These are phyloP conservation scores for Mortierella polycephala DNA, from an alignment of 371 early-diverging fungal species.

Conservation along the genomic window DNA sequence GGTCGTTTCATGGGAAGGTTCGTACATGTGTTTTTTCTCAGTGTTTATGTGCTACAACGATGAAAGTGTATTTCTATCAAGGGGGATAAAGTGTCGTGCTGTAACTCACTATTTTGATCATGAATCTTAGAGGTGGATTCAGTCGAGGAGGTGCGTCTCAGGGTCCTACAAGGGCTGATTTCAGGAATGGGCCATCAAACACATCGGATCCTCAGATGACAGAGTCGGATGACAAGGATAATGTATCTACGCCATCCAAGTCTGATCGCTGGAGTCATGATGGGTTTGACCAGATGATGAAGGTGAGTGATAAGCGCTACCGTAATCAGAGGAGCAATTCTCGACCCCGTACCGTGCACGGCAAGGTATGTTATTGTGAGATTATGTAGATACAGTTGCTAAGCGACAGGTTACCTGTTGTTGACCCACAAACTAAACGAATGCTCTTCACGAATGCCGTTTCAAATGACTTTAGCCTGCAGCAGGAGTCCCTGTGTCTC, in stretches of 20 bases:
- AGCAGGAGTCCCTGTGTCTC: constrained; percentile 17
- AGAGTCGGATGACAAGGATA: constrained; percentile 27
- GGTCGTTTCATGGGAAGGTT: constrained; percentile 55
- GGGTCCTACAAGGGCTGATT: constrained; percentile 30
- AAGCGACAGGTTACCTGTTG: not conserved
- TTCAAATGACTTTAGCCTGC: constrained; percentile 4
- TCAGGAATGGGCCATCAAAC: constrained; percentile 23
- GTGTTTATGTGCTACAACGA: not conserved
- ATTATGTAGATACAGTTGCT: not conserved
- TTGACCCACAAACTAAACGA: not conserved
- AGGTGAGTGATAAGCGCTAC: constrained; percentile 44
- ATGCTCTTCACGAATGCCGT: not conserved
- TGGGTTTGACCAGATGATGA: constrained; percentile 52
- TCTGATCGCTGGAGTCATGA: constrained; percentile 55
- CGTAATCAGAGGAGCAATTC: constrained; percentile 40
- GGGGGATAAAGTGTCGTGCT: constrained; percentile 5
- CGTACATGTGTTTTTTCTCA: not conserved
- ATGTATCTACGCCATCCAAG: constrained; percentile 15
- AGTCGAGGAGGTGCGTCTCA: constrained; percentile 39
- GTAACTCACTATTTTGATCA: constrained; percentile 1
- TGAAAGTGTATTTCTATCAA: not conserved
- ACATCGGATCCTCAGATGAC: constrained; percentile 9
- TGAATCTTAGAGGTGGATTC: constrained; percentile 30
- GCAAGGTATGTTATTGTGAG: constrained; percentile 24
- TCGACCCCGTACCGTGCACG: constrained; percentile 43